A percentile compares a stretch with the other conserved stretches of the same genome.
Evolutionary conservation across 2,329 filamentous ascomycete genomes (phyloP).

Genomic region (Penicillium sp.): DNA sequence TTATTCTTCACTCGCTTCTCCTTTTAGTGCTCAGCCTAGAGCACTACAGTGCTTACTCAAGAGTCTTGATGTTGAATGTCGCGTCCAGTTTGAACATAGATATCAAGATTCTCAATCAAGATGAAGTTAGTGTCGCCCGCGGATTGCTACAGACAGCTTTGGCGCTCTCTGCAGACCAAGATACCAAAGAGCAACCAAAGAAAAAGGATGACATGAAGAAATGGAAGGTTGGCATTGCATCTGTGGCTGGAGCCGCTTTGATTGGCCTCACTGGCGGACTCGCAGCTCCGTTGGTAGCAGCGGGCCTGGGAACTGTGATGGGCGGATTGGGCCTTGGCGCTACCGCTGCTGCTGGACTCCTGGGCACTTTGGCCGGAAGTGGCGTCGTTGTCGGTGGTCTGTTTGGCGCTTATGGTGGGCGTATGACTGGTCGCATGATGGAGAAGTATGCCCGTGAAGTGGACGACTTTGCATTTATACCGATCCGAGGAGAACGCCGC

Average conservation of each 20-base stretch:
- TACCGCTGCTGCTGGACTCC: constrained; percentile 70
- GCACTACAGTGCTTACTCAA: constrained; percentile 71
- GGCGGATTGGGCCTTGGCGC: constrained; percentile 72
- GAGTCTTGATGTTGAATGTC: constrained; percentile 67
- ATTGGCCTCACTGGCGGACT: constrained; percentile 81
- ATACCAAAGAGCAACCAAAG: constrained; percentile 68
- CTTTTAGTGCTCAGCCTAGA: constrained; percentile 73
- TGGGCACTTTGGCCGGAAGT: constrained; percentile 77
- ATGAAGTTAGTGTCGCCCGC: constrained; percentile 72
- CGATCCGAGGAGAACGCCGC: constrained; percentile 56
- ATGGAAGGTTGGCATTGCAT: constrained; percentile 82
- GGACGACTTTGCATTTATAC: constrained; percentile 82
- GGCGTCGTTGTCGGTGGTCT: constrained; percentile 76
- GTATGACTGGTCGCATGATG: constrained; percentile 81
- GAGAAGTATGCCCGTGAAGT: constrained; percentile 84
- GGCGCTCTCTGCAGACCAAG: constrained; percentile 72
- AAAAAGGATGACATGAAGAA: constrained; percentile 63
- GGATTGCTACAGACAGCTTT: constrained; percentile 73
- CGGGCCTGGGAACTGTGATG: constrained; percentile 75
- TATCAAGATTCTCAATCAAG: constrained; percentile 60
- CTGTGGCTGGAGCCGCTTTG: constrained; percentile 80
- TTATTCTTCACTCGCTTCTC: constrained; percentile 70
- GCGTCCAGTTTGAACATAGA: constrained; percentile 69
- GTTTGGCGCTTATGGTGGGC: constrained; percentile 86
- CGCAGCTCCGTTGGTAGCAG: constrained; percentile 71